Evolutionary conservation across 179 eudicot species (phyloP).

Genomic region (Beta macrorhiza): DNA sequence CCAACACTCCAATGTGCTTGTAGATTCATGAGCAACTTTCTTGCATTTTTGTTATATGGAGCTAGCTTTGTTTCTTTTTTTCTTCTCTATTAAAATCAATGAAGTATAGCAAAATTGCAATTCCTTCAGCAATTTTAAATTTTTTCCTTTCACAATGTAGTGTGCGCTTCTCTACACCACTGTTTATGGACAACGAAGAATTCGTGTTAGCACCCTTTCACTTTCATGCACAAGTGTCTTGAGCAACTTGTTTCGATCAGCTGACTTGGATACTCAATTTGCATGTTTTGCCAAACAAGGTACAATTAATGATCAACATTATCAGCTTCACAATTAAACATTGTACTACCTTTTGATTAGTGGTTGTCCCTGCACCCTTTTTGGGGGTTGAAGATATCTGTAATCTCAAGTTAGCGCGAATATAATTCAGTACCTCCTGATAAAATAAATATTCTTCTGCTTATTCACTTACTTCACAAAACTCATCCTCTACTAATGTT

Average conservation of each 20-base stretch:
- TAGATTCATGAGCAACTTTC: neutral
- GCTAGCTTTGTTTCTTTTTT: neutral
- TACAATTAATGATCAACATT: slow-evolving; percentile 24
- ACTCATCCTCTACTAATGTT: neutral
- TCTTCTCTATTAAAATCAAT: neutral
- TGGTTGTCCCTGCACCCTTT: neutral
- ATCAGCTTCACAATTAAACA: neutral
- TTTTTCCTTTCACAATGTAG: slow-evolving; percentile 39
- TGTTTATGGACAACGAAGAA: slow-evolving; percentile 89
- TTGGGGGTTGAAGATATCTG: neutral
- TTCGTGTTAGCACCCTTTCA: slow-evolving; percentile 82
- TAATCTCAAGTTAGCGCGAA: neutral
- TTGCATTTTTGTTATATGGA: neutral
- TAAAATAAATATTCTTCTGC: neutral
- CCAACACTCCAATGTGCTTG: neutral
- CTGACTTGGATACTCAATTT: slow-evolving; percentile 92
- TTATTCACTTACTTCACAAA: neutral
- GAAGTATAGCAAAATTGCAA: neutral
- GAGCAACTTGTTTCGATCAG: slow-evolving; percentile 80
- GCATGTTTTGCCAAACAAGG: slow-evolving; percentile 92
- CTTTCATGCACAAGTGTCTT: slow-evolving; percentile 81
- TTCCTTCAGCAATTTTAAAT: slow-evolving; percentile 1
- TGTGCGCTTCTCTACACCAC: slow-evolving; percentile 98
- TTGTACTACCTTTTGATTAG: neutral
- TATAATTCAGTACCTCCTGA: neutral